These are phyloP conservation scores for Monilinia polystroma DNA, from an alignment of 2,329 filamentous ascomycete species.

Conservation along the genomic window DNA sequence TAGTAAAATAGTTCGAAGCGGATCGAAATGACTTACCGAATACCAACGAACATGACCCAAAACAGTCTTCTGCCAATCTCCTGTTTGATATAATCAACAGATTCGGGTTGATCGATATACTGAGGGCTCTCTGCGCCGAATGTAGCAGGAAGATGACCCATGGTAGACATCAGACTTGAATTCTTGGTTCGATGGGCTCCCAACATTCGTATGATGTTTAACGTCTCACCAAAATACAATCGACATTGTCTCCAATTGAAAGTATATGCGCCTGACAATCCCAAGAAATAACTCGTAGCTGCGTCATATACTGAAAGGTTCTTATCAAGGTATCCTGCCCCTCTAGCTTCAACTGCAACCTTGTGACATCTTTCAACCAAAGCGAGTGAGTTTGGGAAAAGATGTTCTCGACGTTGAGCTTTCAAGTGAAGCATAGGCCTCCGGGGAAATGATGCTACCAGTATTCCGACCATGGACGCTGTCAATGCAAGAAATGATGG, in stretches of 20 bases:
- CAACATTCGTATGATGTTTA: slow-evolving; percentile 67
- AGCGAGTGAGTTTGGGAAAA: slow-evolving; percentile 67
- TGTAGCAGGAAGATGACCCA: slow-evolving; percentile 29
- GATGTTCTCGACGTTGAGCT: slow-evolving; percentile 59
- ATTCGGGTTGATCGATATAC: slow-evolving; percentile 22
- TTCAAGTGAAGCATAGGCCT: slow-evolving; percentile 70
- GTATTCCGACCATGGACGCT: slow-evolving; percentile 69
- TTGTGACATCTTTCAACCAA: slow-evolving; percentile 70
- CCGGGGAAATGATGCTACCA: slow-evolving; percentile 76
- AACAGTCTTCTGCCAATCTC: slow-evolving; percentile 78
- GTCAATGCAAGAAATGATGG: slow-evolving; percentile 68
- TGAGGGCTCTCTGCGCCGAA: slow-evolving; percentile 30
- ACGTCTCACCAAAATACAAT: slow-evolving; percentile 70
- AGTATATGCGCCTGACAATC: slow-evolving; percentile 64
- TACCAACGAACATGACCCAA: slow-evolving; percentile 76
- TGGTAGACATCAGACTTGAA: slow-evolving; percentile 38
- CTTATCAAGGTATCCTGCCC: slow-evolving; percentile 55
- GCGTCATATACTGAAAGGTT: slow-evolving; percentile 60
- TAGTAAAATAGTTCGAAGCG: background rate
- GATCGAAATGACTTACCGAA: slow-evolving; percentile 51
- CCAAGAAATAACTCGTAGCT: slow-evolving; percentile 74
- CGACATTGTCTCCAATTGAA: slow-evolving; percentile 66
- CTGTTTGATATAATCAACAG: slow-evolving; percentile 65
- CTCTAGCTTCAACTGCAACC: slow-evolving; percentile 66
- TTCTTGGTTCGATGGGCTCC: slow-evolving; percentile 59